These are phyloP conservation scores for Monilinia fructicola DNA, from an alignment of 2,329 filamentous ascomycete species.

Conservation along the genomic window DNA sequence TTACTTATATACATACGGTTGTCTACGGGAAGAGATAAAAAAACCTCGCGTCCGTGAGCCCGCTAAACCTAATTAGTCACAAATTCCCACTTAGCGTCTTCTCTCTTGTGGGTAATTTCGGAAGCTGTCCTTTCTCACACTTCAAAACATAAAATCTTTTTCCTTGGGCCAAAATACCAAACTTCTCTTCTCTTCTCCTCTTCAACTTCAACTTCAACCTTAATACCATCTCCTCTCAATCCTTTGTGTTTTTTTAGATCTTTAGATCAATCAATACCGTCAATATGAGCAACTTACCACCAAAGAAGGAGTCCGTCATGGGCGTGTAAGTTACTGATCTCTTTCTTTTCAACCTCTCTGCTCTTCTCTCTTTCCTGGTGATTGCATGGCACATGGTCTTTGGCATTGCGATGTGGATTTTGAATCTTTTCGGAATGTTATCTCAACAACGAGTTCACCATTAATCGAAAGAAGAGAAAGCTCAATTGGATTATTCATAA, in stretches of 20 bases:
- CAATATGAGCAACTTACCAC: conserved; percentile 50
- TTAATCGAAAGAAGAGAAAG: background rate
- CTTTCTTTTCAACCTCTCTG: background rate
- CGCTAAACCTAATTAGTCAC: background rate
- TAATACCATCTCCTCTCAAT: conserved; percentile 60
- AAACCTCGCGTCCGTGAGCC: conserved; percentile 11
- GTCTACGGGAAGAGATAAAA: background rate
- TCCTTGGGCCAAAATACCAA: conserved; percentile 26
- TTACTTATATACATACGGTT: no score
- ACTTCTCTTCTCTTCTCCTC: conserved; percentile 32
- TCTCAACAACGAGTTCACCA: background rate
- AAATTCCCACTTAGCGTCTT: conserved; percentile 11
- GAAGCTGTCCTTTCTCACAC: conserved; percentile 24
- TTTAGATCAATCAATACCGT: conserved; percentile 43
- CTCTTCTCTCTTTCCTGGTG: background rate
- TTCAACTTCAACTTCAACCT: conserved; percentile 26
- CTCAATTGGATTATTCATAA: background rate
- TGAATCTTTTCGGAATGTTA: background rate
- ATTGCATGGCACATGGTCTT: background rate
- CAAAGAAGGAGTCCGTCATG: conserved; percentile 58
- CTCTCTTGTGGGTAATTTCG: conserved; percentile 26
- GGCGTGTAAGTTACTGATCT: conserved; percentile 59
- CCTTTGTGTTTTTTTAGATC: conserved; percentile 44
- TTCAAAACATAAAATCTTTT: conserved; percentile 33
- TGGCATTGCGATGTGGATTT: conserved; percentile 32